Evolutionary conservation across 768 basidiomycete species (phyloP).

Genomic region (Trametes cubensis): DNA sequence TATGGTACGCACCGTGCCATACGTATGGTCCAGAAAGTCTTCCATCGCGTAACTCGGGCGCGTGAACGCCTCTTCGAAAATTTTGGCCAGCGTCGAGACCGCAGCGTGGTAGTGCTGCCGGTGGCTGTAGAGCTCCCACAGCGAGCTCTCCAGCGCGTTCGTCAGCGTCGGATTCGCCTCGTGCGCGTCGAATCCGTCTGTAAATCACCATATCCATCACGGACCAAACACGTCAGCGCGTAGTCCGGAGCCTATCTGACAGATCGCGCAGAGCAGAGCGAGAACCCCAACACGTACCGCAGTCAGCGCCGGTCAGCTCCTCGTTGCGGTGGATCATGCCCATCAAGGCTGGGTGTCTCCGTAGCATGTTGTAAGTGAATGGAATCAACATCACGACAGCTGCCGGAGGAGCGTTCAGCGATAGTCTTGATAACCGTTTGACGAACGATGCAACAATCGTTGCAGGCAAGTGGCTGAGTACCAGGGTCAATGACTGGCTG

Average conservation of each 20-base stretch:
- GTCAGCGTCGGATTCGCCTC: constrained; percentile 79
- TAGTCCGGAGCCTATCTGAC: neutral
- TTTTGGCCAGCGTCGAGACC: constrained; percentile 84
- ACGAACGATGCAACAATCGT: constrained; percentile 93
- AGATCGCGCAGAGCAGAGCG: constrained; percentile 8
- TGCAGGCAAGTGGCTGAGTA: constrained; percentile 77
- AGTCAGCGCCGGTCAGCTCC: constrained; percentile 26
- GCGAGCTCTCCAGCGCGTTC: constrained; percentile 79
- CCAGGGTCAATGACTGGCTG: neutral
- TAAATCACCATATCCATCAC: no score
- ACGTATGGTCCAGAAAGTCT: constrained; percentile 95
- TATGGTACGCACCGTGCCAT: constrained; percentile 63
- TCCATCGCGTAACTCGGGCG: constrained; percentile 90
- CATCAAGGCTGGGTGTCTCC: constrained; percentile 91
- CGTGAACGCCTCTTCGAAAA: constrained; percentile 92
- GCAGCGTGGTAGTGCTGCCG: constrained; percentile 81
- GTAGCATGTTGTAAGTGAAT: constrained; percentile 92
- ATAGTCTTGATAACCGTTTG: constrained; percentile 85
- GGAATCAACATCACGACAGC: constrained; percentile 91
- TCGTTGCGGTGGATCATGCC: constrained; percentile 80
- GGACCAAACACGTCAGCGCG: neutral
- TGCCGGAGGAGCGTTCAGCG: constrained; percentile 84
- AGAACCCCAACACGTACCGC: constrained; percentile 21
- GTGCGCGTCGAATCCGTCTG: constrained; percentile 69
- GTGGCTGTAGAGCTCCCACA: constrained; percentile 91